phyloP scores from a whole-genome alignment of 2,329 filamentous ascomycete genomes.

The Dactylellina sp. region DNA sequence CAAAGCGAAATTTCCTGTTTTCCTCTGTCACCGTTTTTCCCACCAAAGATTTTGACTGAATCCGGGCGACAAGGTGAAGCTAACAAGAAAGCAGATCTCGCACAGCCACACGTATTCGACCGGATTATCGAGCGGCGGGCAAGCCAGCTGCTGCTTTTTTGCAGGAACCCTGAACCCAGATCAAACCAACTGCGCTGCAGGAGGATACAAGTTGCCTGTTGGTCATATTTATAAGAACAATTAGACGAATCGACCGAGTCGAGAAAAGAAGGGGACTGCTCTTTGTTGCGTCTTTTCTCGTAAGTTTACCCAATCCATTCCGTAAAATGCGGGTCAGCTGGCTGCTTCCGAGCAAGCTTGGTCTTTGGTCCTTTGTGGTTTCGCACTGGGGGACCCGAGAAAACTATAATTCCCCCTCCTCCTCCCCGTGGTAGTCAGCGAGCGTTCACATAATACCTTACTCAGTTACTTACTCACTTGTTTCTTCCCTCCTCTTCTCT shows the following conservation, averaged over 20 bases:
- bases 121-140: background rate
- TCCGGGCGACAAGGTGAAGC: slow-evolving; percentile 21
- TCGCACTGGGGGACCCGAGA: slow-evolving; percentile 16
- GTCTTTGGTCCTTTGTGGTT: too few species aligned
- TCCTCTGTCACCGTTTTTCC: slow-evolving; percentile 8
- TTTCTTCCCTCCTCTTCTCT: slow-evolving; percentile 18
- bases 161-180: slow-evolving; percentile 18
- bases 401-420: slow-evolving; percentile 31
- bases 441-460: too few species aligned
- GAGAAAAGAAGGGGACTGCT: background rate
- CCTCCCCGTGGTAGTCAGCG: too few species aligned
- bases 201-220: slow-evolving; percentile 2
- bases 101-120: slow-evolving; percentile 33
- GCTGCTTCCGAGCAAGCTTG: slow-evolving; percentile 27
- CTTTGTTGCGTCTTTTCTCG: slow-evolving; percentile 40
- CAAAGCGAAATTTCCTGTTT: slow-evolving; percentile 32
- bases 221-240: slow-evolving; percentile 19
- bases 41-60: slow-evolving; percentile 20
- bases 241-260: slow-evolving; percentile 30
- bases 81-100: slow-evolving; percentile 41
- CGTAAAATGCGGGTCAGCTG: slow-evolving; percentile 55
- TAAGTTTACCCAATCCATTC: slow-evolving; percentile 55
- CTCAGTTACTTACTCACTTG: too few species aligned
- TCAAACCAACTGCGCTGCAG: slow-evolving; percentile 3
- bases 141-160: too few species aligned